Evolutionary conservation across 2,329 filamentous ascomycete genomes (phyloP).

Genomic region (Proliferodiscus dingleyae): DNA sequence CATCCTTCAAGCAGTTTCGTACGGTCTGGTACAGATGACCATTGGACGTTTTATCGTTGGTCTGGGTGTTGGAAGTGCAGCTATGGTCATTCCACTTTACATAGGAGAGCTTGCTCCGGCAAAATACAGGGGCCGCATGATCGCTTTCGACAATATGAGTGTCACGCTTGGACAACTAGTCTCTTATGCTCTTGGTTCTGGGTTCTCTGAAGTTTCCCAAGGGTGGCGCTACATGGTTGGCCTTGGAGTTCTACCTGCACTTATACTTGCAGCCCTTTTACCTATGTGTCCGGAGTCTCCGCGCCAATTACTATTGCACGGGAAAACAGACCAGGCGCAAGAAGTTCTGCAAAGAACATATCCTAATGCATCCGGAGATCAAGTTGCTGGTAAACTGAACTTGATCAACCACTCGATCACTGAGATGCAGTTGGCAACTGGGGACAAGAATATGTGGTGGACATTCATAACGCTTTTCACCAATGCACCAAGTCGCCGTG

Average conservation of each 20-base stretch:
- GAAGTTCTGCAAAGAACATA: slow-evolving; percentile 37
- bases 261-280: slow-evolving; percentile 54
- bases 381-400: slow-evolving; percentile 41
- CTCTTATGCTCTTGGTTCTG: slow-evolving; percentile 55
- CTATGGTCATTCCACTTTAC: slow-evolving; percentile 64
- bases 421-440: slow-evolving; percentile 35
- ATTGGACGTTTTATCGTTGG: slow-evolving; percentile 64
- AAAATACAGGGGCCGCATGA: slow-evolving; percentile 60
- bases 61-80: slow-evolving; percentile 63
- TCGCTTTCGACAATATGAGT: slow-evolving; percentile 65
- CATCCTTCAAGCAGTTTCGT: slow-evolving; percentile 59
- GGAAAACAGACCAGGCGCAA: slow-evolving; percentile 50
- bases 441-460: slow-evolving; percentile 38
- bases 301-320: slow-evolving; percentile 61
- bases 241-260: slow-evolving; percentile 62
- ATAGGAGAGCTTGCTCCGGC: slow-evolving; percentile 63
- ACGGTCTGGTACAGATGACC: slow-evolving; percentile 61
- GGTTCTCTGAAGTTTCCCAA: slow-evolving; percentile 57
- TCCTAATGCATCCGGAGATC: slow-evolving; percentile 37
- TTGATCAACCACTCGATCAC: slow-evolving; percentile 38
- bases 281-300: slow-evolving; percentile 65
- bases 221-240: slow-evolving; percentile 65
- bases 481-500: slow-evolving; percentile 40
- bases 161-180: slow-evolving; percentile 62
- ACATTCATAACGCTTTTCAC: slow-evolving; percentile 43